phyloP scores from a whole-genome alignment of 768 basidiomycete species.

The Pisolithus microcarpus region DNA sequence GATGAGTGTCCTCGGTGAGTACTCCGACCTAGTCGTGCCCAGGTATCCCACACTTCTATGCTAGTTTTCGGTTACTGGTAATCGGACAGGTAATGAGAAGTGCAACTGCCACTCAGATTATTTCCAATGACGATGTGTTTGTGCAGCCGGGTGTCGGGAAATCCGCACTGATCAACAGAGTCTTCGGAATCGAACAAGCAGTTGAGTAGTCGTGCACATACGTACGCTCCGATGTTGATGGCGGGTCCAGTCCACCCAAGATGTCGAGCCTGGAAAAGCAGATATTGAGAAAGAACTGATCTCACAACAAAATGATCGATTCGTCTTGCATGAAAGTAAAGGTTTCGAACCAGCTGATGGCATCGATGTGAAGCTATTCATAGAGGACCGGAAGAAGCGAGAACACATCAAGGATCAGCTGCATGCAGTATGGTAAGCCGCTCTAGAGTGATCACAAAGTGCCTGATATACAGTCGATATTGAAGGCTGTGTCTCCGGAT shows the following conservation, averaged over 20 bases:
- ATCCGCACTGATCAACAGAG: conserved; percentile 1
- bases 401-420: neutral
- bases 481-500: neutral
- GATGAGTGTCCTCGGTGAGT: conserved; percentile 2
- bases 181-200: neutral
- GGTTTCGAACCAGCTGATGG: neutral
- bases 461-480: neutral
- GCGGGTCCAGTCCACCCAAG: neutral
- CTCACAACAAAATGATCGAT: neutral
- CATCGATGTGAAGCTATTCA: neutral
- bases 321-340: neutral
- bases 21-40: neutral
- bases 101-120: neutral
- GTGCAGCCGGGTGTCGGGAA: conserved; percentile 5
- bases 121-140: neutral
- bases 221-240: neutral
- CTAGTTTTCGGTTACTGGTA: conserved; percentile 5
- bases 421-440: neutral
- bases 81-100: conserved; percentile 3
- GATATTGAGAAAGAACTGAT: neutral
- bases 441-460: too few species aligned
- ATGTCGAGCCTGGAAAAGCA: neutral
- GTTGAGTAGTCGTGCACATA: neutral
- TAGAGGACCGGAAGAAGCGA: neutral
- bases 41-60: neutral